Conservation (phyloP, 2,329 filamentous ascomycete genomes). For the Colletotrichum abscissum region DNA sequence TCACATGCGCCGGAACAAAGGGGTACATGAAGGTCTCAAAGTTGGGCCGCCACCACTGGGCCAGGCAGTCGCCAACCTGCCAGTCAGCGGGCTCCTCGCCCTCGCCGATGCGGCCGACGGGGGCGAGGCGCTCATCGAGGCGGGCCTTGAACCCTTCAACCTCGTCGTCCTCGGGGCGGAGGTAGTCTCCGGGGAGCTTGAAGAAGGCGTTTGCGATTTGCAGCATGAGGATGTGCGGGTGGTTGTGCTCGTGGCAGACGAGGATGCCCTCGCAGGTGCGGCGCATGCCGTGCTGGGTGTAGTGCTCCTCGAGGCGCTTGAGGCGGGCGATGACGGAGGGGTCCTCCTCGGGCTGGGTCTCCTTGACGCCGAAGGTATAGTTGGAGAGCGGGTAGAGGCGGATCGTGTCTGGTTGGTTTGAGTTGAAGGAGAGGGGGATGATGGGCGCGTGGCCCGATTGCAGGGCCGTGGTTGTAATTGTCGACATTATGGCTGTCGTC, state of each 20-base stretch:
- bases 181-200: slow-evolving; percentile 97
- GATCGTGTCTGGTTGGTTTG: slow-evolving; percentile 89
- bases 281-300: slow-evolving; percentile 91
- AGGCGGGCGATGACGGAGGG: slow-evolving; percentile 93
- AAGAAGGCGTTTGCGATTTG: slow-evolving; percentile 99
- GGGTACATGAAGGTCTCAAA: slow-evolving; percentile 99
- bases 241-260: slow-evolving; percentile 98
- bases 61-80: slow-evolving; percentile 93
- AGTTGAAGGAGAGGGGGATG: slow-evolving; percentile 85
- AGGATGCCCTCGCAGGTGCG: slow-evolving; percentile 97
- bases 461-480: slow-evolving; percentile 79
- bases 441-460: slow-evolving; percentile 84
- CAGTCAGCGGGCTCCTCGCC: slow-evolving; percentile 88
- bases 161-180: slow-evolving; percentile 90
- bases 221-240: slow-evolving; percentile 98
- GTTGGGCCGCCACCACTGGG: slow-evolving; percentile 99
- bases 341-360: slow-evolving; percentile 97
- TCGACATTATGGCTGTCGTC: slow-evolving; percentile 73
- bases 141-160: slow-evolving; percentile 93
- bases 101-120: slow-evolving; percentile 87
- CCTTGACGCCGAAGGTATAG: slow-evolving; percentile 99
- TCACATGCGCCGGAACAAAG: slow-evolving; percentile 95
- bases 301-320: slow-evolving; percentile 96
- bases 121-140: slow-evolving; percentile 92
- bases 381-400: slow-evolving; percentile 95